Evolutionary conservation across 371 early-diverging fungal species (phyloP), one percentile per base, ranked within the genome.

Genomic region (Batkoa obscura): DNA sequence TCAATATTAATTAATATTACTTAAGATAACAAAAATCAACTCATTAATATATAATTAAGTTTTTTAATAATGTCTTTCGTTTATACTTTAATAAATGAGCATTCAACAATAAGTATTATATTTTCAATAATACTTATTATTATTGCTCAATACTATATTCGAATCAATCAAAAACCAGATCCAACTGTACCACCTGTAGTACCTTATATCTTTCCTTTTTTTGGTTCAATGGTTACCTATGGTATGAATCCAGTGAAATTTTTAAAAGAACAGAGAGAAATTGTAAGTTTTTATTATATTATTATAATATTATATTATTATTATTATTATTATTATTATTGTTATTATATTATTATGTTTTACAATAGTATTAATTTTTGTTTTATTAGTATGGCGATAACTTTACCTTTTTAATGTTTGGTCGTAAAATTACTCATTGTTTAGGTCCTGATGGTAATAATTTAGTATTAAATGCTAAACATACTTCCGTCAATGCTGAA

Each of bases 401-500:
- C 50, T 96, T 86, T 68, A 91, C 94, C 9, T 91, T 91, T 61
- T 66, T 84, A 48, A 85, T 96, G 89, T 77, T 90, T 59, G 94
- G 94, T 52, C 81, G 83, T 63, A 78, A 77, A 58, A 86, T 94
- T 71, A 92, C 94, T 0, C 83, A 81, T 39, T 84, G 84, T 58
- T 67, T 94, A 46, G 91, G 89, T 43, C 72, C 84, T 4, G 94
- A 94, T 62, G 97, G 95, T 58, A 94, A 94, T 73, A 80, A 92
- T 74, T 86, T 90, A 67, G 82, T 94, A 5, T 91, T 96, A 72
- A 96, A 96, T 73, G 84, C 83, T 51, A 89, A 88, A 64, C 72
- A 87, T 56, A 80, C 84, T 58, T 57, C 84, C 59, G 90, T 88
- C 55, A 85, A 87, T 42, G 94, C 95, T 43, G 95, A 94, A 64